These are phyloP conservation scores for Fonsecaea monophora DNA, from an alignment of 2,329 filamentous ascomycete species.

Conservation along the genomic window DNA sequence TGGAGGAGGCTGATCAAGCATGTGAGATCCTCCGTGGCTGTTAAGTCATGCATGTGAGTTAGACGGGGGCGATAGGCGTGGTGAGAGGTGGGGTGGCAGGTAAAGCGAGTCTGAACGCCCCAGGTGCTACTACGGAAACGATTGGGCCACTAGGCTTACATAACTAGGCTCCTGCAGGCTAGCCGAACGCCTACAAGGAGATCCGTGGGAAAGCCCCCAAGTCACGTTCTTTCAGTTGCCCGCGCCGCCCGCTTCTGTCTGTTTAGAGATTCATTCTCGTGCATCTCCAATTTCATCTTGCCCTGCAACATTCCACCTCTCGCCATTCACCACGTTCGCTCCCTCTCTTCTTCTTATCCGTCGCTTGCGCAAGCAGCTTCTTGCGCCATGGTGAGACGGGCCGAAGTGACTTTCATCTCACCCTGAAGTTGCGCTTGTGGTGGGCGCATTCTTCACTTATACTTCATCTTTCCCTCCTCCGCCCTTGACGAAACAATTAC, in stretches of 20 bases:
- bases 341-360: conserved; percentile 12
- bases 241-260: conserved; percentile 23
- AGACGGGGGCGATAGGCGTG: background rate
- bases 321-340: conserved; percentile 16
- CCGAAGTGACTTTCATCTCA: conserved; percentile 15
- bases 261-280: conserved; percentile 26
- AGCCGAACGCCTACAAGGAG: background rate
- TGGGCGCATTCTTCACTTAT: conserved; percentile 20
- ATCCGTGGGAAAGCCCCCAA: background rate
- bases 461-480: background rate
- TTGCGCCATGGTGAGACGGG: conserved; percentile 29
- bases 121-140: background rate
- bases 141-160: conserved; percentile 12
- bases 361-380: conserved; percentile 16
- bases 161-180: conserved; percentile 5
- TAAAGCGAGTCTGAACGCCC: background rate
- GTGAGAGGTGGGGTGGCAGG: background rate
- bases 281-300: conserved; percentile 14
- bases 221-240: conserved; percentile 29
- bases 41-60: background rate
- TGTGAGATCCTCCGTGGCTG: background rate
- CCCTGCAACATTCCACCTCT: conserved; percentile 9
- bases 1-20: background rate
- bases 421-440: conserved; percentile 24
- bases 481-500: background rate